Evolutionary conservation across 2,329 filamentous ascomycete genomes (phyloP).

Genomic region (Xylariaceae sp.): DNA sequence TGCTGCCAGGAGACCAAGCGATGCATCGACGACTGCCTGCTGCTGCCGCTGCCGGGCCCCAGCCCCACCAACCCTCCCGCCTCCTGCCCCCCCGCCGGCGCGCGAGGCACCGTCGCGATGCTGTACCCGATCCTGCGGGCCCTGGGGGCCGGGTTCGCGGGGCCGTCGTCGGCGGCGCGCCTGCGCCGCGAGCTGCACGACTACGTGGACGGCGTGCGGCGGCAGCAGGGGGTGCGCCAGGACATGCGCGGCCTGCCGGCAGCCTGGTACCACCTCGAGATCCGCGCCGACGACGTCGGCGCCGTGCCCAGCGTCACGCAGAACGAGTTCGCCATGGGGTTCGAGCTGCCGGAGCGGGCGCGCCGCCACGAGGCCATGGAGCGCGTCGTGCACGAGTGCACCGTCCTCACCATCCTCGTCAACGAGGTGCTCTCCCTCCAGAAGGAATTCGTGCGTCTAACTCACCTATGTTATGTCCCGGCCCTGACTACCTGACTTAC

Average conservation of each 20-base stretch:
- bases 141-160: constrained; percentile 16
- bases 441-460: constrained; percentile 24
- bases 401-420: constrained; percentile 18
- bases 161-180: constrained; percentile 14
- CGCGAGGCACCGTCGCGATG: constrained; percentile 18
- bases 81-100: constrained; percentile 13
- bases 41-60: constrained; percentile 1
- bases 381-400: constrained; percentile 19
- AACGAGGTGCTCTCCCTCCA: constrained; percentile 23
- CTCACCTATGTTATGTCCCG: no score
- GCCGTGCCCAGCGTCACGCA: constrained; percentile 23
- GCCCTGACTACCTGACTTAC: no score
- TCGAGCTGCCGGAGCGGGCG: constrained; percentile 20
- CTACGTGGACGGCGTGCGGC: constrained; percentile 20
- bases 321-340: constrained; percentile 23
- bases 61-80: constrained; percentile 10
- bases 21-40: constrained; percentile 21
- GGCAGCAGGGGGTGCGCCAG: constrained; percentile 21
- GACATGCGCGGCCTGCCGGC: constrained; percentile 16
- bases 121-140: constrained; percentile 21
- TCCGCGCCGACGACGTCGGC: constrained; percentile 21
- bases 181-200: constrained; percentile 19
- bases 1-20: constrained; percentile 17
- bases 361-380: constrained; percentile 22
- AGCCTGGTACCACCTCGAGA: constrained; percentile 22